Evolutionary conservation across 805 yeast species (phyloP).

Genomic region (Saccharomycopsis sp.): DNA sequence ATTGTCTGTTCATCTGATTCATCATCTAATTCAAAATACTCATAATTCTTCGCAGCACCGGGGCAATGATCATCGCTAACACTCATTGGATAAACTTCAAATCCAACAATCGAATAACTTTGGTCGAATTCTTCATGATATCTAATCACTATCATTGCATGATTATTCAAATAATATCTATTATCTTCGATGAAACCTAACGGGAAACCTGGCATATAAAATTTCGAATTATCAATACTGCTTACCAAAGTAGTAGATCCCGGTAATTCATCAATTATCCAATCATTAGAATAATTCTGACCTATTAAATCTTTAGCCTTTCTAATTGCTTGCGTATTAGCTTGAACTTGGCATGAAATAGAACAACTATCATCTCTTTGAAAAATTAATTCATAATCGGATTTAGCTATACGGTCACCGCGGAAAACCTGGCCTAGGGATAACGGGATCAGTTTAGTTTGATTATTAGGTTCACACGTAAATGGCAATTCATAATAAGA

Average conservation of each 20-base stretch:
- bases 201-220: constrained; percentile 83
- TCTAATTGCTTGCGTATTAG: constrained; percentile 42
- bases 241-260: constrained; percentile 79
- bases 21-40: constrained; percentile 45
- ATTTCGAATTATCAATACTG: constrained; percentile 50
- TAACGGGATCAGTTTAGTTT: constrained; percentile 54
- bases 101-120: constrained; percentile 67
- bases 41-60: constrained; percentile 52
- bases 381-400: constrained; percentile 60
- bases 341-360: constrained; percentile 60
- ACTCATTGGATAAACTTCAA: constrained; percentile 83
- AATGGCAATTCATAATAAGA: constrained; percentile 74
- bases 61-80: constrained; percentile 63
- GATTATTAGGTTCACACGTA: constrained; percentile 59
- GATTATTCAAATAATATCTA: constrained; percentile 66
- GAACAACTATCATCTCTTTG: constrained; percentile 61
- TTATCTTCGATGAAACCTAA: constrained; percentile 61
- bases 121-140: constrained; percentile 47
- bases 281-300: constrained; percentile 70
- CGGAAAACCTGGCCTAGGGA: constrained; percentile 71
- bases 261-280: constrained; percentile 79
- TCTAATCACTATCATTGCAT: constrained; percentile 72
- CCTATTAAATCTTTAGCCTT: constrained; percentile 57
- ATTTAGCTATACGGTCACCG: constrained; percentile 75
- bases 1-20: constrained; percentile 29